Evolutionary conservation across 2,329 filamentous ascomycete species (phyloP).

Genomic region (Calonectria leucothoes): DNA sequence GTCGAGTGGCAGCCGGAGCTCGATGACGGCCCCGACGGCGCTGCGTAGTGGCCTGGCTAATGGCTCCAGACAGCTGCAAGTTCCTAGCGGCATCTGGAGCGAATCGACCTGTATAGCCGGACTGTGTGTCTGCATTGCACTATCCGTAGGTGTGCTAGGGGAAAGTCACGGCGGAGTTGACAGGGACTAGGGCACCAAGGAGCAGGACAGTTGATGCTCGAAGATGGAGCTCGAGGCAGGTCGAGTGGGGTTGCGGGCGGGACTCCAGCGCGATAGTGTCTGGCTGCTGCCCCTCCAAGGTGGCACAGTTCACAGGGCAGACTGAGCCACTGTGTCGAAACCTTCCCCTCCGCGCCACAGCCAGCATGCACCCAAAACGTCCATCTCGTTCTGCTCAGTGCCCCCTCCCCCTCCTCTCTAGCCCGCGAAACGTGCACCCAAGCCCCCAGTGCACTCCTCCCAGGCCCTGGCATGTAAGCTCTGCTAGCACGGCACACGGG

Average conservation of each 20-base stretch:
- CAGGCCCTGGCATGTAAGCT: constrained; percentile 5
- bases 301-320: constrained; percentile 7
- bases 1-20: neutral
- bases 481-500: constrained; percentile 6
- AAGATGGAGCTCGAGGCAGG: neutral
- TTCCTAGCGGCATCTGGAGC: neutral
- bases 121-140: neutral
- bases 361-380: constrained; percentile 1
- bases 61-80: neutral
- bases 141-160: neutral
- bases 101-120: neutral
- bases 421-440: constrained; percentile 2
- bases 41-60: neutral
- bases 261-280: neutral
- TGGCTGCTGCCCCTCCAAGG: neutral
- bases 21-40: constrained; percentile 1
- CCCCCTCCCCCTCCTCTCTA: neutral
- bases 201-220: neutral
- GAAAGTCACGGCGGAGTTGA: neutral
- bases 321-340: constrained; percentile 16
- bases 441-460: constrained; percentile 1
- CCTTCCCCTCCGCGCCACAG: constrained; percentile 4
- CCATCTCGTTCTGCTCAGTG: neutral
- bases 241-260: neutral
- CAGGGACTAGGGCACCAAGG: neutral